Conservation (phyloP, 192 early-diverging fungal species). For the Backusella westeae region DNA sequence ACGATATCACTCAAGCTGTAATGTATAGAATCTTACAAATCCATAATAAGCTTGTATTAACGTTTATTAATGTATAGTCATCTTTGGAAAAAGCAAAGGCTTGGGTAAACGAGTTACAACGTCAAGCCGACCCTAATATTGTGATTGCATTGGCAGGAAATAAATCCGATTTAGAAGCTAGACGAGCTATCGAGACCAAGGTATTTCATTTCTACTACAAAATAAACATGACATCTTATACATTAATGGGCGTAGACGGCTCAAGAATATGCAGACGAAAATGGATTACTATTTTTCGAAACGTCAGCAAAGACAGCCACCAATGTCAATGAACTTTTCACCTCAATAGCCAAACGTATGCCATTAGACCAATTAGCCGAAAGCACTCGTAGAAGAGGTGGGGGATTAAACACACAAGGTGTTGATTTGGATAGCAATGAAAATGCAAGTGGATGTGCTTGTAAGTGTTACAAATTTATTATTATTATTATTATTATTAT, state of each 20-base stretch:
- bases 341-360: conserved; percentile 65
- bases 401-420: conserved; percentile 46
- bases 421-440: conserved; percentile 44
- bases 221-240: neutral
- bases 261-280: conserved; percentile 62
- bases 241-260: conserved; percentile 43
- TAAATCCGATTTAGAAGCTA: conserved; percentile 60
- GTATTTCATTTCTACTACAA: conserved; percentile 18
- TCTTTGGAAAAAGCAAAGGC: conserved; percentile 67
- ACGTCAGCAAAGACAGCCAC: conserved; percentile 65
- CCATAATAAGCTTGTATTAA: neutral
- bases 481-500: neutral
- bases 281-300: conserved; percentile 64
- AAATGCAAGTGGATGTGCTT: conserved; percentile 34
- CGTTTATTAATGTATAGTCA: conserved; percentile 30
- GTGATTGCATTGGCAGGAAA: conserved; percentile 71
- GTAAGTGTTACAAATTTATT: conserved; percentile 22
- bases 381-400: conserved; percentile 48
- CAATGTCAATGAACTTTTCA: conserved; percentile 63
- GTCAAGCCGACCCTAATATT: conserved; percentile 68
- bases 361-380: conserved; percentile 61
- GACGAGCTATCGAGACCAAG: conserved; percentile 68
- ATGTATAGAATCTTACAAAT: conserved; percentile 7
- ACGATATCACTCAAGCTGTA: conserved; percentile 73
- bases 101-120: conserved; percentile 71